Base-by-base conservation (phyloP, 805 yeast genomes). In the Cyberlindnera xylosilytica region DNA sequence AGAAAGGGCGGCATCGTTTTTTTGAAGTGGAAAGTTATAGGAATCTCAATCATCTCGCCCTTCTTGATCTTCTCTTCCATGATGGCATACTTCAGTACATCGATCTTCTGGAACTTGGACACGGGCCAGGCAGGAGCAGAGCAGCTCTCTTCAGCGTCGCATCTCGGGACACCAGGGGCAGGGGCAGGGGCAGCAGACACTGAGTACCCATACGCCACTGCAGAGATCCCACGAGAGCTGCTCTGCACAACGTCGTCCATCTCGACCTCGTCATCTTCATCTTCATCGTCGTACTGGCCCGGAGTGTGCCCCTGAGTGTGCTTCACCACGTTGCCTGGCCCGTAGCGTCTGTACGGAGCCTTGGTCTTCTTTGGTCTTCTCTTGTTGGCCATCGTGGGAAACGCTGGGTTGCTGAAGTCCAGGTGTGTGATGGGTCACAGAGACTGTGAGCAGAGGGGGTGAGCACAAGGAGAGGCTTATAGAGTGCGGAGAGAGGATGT, bases 341-440 rank as follows among this genome's bases (percentile, higher is more conserved):
- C 88, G 61, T 87, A 87, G 62, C 82, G 76, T 62, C 80, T 74
- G 65, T 86, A 89, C 6, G 90, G 89, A 42, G 89, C 88, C 49
- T 82, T 80, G 36, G 75, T 70, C 71, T 89, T 84, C 70, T 83
- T 84, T 10, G 96, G 89, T 61, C 97, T 75, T 57, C 90, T 67
- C 63, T 88, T 89, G 65, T 89, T 89, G 26, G 89, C 97, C 82
- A 89, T 89, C 8, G 16, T 41, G 26, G 27, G 13, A 7, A 8
- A 16, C 32, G 8, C 6, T 8, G 18, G 32, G 18, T 12, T 6
- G 10, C 10, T 10, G 24, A 22, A 8, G 24, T 22, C 10, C 10
- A 22, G 24, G 10, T 22, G 24, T 8, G 10, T 22, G n/a, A n/a
- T n/a, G n/a, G n/a, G n/a, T n/a, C n/a, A n/a, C n/a, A n/a, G n/a